Evolutionary conservation across 2,329 filamentous ascomycete species (phyloP), one percentile per base, ranked within the genome.

Genomic region (Dothideomycetes sp.): DNA sequence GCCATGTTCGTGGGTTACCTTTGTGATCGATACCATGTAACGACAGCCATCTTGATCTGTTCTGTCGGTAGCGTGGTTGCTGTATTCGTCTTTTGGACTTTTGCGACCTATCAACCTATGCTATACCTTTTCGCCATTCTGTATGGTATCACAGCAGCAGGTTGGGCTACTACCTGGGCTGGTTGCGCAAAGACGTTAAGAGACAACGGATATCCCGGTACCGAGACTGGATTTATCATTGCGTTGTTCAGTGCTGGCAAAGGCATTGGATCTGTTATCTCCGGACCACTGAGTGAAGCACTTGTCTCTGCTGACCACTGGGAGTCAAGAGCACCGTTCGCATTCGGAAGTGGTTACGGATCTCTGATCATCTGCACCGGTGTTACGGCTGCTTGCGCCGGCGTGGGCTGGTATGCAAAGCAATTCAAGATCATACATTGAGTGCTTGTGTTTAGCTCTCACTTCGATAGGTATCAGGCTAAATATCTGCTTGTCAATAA

Each of bases 251-350:
- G 63, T 8, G 64, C 64, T 7, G 70, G 70, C 0, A 67, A 69
- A 31, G 71, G 71, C 0, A 60, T 74, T 15, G 70, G 71, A 3
- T 69, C 67, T 51, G 55, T 75, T 8, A 61, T 66, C 8, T 65
- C 62, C 44, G 71, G 71, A 3, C 71, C 71, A 0, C 51, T 74
- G 29, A 72, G 69, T 33, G 69, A 72, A 50, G 61, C 56, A 11
- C 48, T 70, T 23, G 45, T 70, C 7, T 51, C 53, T n/a, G 50
- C 53, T 18, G 58, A 57, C 17, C 47, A 51, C 2, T 67, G 57
- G 55, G 46, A 48, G 16, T 58, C 59, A 18, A 53, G 60, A 32
- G 61, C 58, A 15, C 53, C 47, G 1, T 53, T 59, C 27, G 65
- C 60, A 1, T 69, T 67, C 48, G 66, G 64, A 0, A 64, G 56